phyloP scores from a whole-genome alignment of 257 asterid species.

The Ajuga chamaepitys region DNA sequence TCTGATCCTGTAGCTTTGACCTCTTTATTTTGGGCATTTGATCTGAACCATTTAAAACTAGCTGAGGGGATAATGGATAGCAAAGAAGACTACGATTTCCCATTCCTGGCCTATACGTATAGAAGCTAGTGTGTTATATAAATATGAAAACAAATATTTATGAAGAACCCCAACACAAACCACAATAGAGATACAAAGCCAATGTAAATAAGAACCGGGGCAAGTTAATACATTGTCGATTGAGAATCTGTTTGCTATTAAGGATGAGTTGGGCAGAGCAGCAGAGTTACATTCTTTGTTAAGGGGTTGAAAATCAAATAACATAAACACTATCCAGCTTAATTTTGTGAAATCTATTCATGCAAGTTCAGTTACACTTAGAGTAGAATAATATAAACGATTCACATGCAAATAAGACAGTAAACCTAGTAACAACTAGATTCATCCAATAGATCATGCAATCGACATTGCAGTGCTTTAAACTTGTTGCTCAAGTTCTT shows the following conservation, averaged over 20 bases:
- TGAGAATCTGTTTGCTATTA: background rate
- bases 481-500: background rate
- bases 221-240: background rate
- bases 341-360: background rate
- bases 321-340: background rate
- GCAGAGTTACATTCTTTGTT: background rate
- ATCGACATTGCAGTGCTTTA: background rate
- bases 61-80: slow-evolving; percentile 58
- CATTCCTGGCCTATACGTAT: slow-evolving; percentile 65
- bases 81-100: slow-evolving; percentile 48
- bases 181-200: background rate
- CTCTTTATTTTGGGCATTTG: slow-evolving; percentile 23
- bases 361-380: background rate
- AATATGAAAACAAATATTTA: background rate
- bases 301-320: background rate
- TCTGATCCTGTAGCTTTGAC: slow-evolving; percentile 34
- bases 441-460: background rate
- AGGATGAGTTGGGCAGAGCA: background rate
- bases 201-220: background rate
- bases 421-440: background rate
- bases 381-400: background rate
- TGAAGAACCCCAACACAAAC: background rate
- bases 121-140: slow-evolving; percentile 30
- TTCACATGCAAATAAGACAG: no score
- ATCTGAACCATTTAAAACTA: slow-evolving; percentile 47